Base-by-base conservation (phyloP, 179 eudicot genomes). In the Monotropa hypopitys region DNA sequence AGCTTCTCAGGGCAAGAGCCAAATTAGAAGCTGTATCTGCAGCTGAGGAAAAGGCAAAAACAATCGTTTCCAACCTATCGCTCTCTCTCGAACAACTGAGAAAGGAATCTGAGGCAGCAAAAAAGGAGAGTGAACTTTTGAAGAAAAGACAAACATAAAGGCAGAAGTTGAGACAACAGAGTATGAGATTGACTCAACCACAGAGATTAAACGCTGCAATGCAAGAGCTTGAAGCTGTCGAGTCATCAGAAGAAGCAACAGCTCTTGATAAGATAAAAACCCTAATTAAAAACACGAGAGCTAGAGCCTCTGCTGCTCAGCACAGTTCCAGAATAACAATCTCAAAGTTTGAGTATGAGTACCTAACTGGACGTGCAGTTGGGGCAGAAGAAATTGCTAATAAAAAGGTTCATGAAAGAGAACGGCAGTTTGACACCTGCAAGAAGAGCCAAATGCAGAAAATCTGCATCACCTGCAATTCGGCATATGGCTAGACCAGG, bases 271-370 rank as follows among this genome's bases (percentile, higher is more conserved):
- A 82, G 71, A 80, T 96, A 20, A 84, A 86, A 84, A 12, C 57
- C 42, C 68, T 88, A 5, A 79, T 80, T 26, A 92, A 96, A 77
- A 84, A 76, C 8, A 78, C 85, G 81, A 77, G 78, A 79, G 63
- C 77, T 40, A 86, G 99, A 83, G 92, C 85, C 80, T 86, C 81
- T 11, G 73, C 80, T 40, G 80, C 90, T 66, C 81, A 81, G 46
- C 73, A 78, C 21, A 85, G 82, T 76, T 82, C 97, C 20, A 86
- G 80, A 6, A 91, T 96, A 68, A 85, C 86, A 5, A 88, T 96
- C 79, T 90, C 99, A 10, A 91, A 74, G 63, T 91, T 89, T 69
- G 99, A 96, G 84, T 91, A 90, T 28, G 91, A 90, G 76, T 96
- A 96, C 81, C 85, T 96, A 67, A 84, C 74, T 38, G 89, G 89